These are phyloP conservation scores for Huntiella bhutanensis DNA, from an alignment of 2,329 filamentous ascomycete genomes.

Conservation along the genomic window DNA sequence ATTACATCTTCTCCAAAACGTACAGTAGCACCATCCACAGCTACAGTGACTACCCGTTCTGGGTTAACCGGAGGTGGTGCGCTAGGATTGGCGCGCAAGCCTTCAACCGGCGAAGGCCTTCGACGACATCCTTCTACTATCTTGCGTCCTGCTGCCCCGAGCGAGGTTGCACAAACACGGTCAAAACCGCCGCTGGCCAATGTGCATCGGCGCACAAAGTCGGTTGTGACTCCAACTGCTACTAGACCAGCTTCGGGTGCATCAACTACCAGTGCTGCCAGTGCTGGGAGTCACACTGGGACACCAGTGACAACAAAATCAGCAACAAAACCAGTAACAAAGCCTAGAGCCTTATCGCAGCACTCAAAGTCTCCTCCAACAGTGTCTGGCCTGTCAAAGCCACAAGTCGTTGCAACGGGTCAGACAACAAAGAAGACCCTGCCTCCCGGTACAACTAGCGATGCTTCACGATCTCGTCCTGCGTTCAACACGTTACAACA, in stretches of 20 bases:
- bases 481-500: conserved; percentile 46
- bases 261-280: not conserved
- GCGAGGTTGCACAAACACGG: no score
- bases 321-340: conserved; percentile 2
- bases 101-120: not conserved
- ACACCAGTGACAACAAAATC: not conserved
- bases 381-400: not conserved
- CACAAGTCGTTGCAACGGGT: not conserved
- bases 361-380: conserved; percentile 1
- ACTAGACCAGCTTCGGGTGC: not conserved
- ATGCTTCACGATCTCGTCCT: conserved; percentile 26
- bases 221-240: not conserved
- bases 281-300: not conserved
- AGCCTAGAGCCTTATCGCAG: conserved; percentile 15
- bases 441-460: conserved; percentile 12
- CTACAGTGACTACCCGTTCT: not conserved
- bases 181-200: not conserved
- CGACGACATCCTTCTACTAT: not conserved
- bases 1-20: not conserved
- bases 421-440: not conserved
- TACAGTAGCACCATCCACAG: no score
- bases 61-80: not conserved
- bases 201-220: conserved; percentile 5
- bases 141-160: not conserved
- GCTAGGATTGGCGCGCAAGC: conserved; percentile 6